Conservation (phyloP, 805 yeast species). For the Yarrowia sp. region DNA sequence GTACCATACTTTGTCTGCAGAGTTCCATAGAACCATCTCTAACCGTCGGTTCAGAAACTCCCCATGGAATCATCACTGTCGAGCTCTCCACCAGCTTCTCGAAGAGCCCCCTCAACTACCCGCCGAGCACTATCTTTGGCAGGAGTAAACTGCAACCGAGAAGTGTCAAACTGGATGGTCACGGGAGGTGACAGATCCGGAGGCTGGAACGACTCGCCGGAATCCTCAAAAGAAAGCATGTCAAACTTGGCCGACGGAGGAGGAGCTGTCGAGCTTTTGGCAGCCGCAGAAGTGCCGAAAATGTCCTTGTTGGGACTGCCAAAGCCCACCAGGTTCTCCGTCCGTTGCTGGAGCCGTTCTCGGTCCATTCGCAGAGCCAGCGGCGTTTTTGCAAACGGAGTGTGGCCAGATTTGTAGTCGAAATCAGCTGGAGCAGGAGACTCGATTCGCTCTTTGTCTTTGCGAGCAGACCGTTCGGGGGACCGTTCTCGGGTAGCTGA, state of each 20-base stretch:
- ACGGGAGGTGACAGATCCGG: conserved; percentile 16
- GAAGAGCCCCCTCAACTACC: background rate
- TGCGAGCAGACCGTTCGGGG: background rate
- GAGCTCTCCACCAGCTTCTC: conserved; percentile 4
- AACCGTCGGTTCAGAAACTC: background rate
- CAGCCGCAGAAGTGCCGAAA: background rate
- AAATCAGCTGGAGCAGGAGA: conserved; percentile 1
- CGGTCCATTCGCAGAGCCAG: conserved; percentile 7
- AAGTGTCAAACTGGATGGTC: conserved; percentile 3
- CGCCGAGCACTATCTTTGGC: conserved; percentile 22
- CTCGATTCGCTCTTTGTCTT: background rate
- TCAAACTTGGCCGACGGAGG: background rate
- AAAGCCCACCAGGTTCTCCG: background rate
- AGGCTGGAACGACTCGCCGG: conserved; percentile 9
- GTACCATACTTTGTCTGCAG: too few relatives aligned
- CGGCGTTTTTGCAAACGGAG: conserved; percentile 16
- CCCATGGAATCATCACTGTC: conserved; percentile 16
- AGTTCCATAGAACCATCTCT: too few relatives aligned
- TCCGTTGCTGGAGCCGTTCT: conserved; percentile 1
- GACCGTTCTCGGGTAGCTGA: background rate
- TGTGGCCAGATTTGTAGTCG: conserved; percentile 8
- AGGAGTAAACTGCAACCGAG: conserved; percentile 18
- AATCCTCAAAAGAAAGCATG: conserved; percentile 6
- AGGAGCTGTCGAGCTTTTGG: background rate
- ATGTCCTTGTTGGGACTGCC: conserved; percentile 12